Conservation (phyloP, 306 rosid species). For the Cotoneaster glaucophyllus region DNA sequence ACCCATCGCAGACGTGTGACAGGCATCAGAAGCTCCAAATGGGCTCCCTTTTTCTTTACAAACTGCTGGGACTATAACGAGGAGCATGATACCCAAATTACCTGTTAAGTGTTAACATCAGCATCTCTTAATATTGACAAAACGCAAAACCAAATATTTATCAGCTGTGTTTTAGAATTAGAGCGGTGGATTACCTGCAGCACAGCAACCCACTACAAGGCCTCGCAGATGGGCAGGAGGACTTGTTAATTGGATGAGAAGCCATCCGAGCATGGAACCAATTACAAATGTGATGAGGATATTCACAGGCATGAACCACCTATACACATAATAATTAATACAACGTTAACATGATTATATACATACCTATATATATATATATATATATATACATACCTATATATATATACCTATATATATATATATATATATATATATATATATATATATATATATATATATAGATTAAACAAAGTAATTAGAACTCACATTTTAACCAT, state of each 20-base stretch:
- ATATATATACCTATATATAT: no score
- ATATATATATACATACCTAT: no score
- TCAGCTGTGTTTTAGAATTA: no score
- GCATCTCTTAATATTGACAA: not conserved
- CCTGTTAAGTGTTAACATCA: conserved; percentile 25
- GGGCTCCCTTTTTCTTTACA: conserved; percentile 60
- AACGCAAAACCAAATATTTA: not conserved
- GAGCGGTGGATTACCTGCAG: conserved; percentile 30
- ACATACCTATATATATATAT: no score
- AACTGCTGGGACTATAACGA: conserved; percentile 46
- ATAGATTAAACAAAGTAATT: not conserved
- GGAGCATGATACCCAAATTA: conserved; percentile 47
- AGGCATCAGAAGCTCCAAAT: conserved; percentile 41
- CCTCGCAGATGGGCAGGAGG: conserved; percentile 49
- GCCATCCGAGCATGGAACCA: conserved; percentile 50
- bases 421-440: no score
- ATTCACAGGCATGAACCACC: conserved; percentile 62
- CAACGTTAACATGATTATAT: no score
- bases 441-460: no score
- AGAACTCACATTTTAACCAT: conserved; percentile 39
- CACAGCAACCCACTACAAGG: conserved; percentile 47
- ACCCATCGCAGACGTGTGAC: conserved; percentile 41
- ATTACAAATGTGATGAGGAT: conserved; percentile 37
- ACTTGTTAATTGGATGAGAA: conserved; percentile 31
- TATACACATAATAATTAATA: not conserved